Evolutionary conservation across 2,329 filamentous ascomycete genomes (phyloP).

Genomic region (Beauveria asiatica): DNA sequence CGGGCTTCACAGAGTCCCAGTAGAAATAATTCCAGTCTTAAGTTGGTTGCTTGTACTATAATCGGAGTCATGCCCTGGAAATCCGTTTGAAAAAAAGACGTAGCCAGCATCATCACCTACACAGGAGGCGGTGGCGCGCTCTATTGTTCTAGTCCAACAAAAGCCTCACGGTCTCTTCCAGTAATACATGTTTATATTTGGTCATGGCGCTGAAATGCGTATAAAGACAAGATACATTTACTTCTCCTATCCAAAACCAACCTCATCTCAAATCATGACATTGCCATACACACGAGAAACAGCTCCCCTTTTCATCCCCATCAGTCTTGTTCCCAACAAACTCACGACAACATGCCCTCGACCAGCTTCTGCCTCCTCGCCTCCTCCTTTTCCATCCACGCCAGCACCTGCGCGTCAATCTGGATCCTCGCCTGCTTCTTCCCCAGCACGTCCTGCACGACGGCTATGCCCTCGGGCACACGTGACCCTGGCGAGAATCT

Average conservation of each 20-base stretch:
- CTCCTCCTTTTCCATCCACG: slow-evolving; percentile 24
- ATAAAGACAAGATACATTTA: background rate
- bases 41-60: too few species aligned
- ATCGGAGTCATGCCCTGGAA: too few species aligned
- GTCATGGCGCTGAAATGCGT: background rate
- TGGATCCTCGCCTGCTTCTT: slow-evolving; percentile 27
- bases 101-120: too few species aligned
- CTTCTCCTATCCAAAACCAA: too few species aligned
- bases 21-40: too few species aligned
- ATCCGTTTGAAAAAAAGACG: too few species aligned
- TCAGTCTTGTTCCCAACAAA: background rate
- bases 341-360: background rate
- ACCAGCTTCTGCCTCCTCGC: slow-evolving; percentile 9
- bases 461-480: slow-evolving; percentile 25
- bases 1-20: too few species aligned
- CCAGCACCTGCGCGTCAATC: slow-evolving; percentile 32
- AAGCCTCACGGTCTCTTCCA: too few species aligned
- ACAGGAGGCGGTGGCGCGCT: too few species aligned
- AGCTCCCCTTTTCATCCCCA: background rate
- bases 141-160: too few species aligned
- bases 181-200: too few species aligned
- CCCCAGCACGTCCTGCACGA: slow-evolving; percentile 25
- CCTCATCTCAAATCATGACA: background rate
- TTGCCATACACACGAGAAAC: background rate
- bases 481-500: slow-evolving; percentile 23